phyloP scores from a whole-genome alignment of 495 filamentous ascomycete species.

The Thermothielavioides terrestris region DNA sequence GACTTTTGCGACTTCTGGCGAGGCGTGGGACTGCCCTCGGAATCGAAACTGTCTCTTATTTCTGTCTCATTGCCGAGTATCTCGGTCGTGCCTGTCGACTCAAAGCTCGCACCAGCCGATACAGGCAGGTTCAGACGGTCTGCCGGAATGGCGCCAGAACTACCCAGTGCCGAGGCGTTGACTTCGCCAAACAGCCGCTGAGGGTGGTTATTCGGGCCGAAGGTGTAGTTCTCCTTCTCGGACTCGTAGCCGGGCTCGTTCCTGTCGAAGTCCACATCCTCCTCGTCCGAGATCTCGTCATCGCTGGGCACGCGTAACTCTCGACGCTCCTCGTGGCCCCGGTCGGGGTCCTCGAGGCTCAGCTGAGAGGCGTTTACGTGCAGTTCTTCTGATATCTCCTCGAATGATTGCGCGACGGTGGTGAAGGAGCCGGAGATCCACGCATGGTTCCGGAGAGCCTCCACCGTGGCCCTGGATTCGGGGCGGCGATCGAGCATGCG shows the following conservation, averaged over 20 bases:
- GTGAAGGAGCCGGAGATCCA: conserved; percentile 48
- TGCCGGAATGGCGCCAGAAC: conserved; percentile 38
- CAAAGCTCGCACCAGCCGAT: conserved; percentile 20
- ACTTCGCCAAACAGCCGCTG: conserved; percentile 76
- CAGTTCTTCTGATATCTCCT: conserved; percentile 42
- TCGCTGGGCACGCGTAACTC: conserved; percentile 15
- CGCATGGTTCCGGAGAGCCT: conserved; percentile 51
- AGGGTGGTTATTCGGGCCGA: conserved; percentile 28
- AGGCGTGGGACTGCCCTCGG: conserved; percentile 30
- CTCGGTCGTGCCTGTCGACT: conserved; percentile 21
- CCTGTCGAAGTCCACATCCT: conserved; percentile 34
- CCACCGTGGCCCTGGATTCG: conserved; percentile 55
- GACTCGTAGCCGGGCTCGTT: conserved; percentile 27
- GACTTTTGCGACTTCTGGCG: conserved; percentile 21
- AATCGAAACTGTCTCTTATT: conserved; percentile 37
- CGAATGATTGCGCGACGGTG: conserved; percentile 32
- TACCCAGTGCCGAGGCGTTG: conserved; percentile 57
- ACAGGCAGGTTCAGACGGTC: conserved; percentile 40
- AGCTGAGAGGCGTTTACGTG: conserved; percentile 59
- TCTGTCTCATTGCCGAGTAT: conserved; percentile 23
- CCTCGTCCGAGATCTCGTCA: conserved; percentile 33
- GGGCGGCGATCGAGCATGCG: conserved; percentile 71
- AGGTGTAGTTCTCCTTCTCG: conserved; percentile 37
- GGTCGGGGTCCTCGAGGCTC: conserved; percentile 44
- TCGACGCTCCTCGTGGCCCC: neutral